phyloP scores from a whole-genome alignment of 1,284 basidiomycete species.

The Tilletia indica region DNA sequence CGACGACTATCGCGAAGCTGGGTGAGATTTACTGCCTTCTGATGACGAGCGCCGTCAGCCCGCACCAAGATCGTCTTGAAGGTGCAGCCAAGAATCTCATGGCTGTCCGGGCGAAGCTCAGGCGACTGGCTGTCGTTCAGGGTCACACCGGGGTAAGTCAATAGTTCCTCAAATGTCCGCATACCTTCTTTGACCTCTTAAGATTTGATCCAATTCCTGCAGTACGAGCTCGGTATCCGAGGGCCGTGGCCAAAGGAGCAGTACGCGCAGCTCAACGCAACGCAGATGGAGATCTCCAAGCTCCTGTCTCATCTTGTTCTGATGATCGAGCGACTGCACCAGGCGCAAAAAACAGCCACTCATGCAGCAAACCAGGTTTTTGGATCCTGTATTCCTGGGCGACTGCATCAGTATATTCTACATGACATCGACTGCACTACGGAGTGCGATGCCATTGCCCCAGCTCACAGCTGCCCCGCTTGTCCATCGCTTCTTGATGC shows the following conservation, averaged over 20 bases:
- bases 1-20: constrained; percentile 55
- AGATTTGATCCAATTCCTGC: constrained; percentile 36
- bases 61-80: constrained; percentile 17
- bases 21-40: constrained; percentile 58
- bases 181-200: neutral
- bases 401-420: constrained; percentile 61
- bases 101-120: constrained; percentile 56
- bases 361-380: constrained; percentile 70
- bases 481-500: constrained; percentile 66
- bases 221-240: constrained; percentile 54
- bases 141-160: constrained; percentile 3
- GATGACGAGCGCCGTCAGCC: constrained; percentile 49
- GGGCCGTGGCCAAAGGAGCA: constrained; percentile 49
- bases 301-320: constrained; percentile 63
- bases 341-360: constrained; percentile 54
- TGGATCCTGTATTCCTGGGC: constrained; percentile 78
- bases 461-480: constrained; percentile 83
- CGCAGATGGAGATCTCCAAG: constrained; percentile 46
- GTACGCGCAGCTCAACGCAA: constrained; percentile 34
- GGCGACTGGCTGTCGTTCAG: constrained; percentile 56
- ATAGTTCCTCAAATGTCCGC: neutral
- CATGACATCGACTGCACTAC: constrained; percentile 63
- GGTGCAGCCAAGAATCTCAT: constrained; percentile 30
- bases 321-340: constrained; percentile 27
- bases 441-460: constrained; percentile 73